phyloP scores from a whole-genome alignment of 331 rosid species.

The Prunus yedoensis region DNA sequence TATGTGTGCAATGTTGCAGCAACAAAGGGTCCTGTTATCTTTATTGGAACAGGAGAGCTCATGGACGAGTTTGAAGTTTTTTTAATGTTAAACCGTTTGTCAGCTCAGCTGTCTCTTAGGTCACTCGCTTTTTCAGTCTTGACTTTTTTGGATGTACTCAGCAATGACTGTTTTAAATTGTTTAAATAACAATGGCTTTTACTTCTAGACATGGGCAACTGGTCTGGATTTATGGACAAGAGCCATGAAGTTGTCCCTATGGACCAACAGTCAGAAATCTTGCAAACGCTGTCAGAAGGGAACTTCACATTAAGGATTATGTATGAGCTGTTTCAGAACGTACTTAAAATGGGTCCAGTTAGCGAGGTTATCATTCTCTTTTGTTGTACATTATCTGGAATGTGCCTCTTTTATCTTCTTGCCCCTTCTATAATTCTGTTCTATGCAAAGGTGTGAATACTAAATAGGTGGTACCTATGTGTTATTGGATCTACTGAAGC shows the following conservation, averaged over 20 bases:
- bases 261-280: conserved; percentile 87
- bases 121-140: conserved; percentile 18
- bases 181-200: conserved; percentile 13
- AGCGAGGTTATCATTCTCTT: conserved; percentile 40
- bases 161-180: conserved; percentile 1
- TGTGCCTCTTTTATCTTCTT: too few relatives aligned
- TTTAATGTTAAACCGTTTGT: conserved; percentile 86
- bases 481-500: too few relatives aligned
- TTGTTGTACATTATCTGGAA: background rate
- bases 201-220: conserved; percentile 76
- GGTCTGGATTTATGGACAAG: conserved; percentile 88
- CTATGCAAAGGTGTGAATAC: too few relatives aligned
- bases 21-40: conserved; percentile 87
- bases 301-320: conserved; percentile 65
- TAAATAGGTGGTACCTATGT: too few relatives aligned
- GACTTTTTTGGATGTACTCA: background rate
- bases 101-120: conserved; percentile 68
- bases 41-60: conserved; percentile 87
- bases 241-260: conserved; percentile 89
- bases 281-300: conserved; percentile 78
- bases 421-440: too few relatives aligned
- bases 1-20: conserved; percentile 73
- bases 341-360: conserved; percentile 80
- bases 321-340: conserved; percentile 67
- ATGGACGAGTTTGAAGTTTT: conserved; percentile 93